Evolutionary conservation across 2,329 filamentous ascomycete species (phyloP).

Genomic region (Botrytis deweyae): DNA sequence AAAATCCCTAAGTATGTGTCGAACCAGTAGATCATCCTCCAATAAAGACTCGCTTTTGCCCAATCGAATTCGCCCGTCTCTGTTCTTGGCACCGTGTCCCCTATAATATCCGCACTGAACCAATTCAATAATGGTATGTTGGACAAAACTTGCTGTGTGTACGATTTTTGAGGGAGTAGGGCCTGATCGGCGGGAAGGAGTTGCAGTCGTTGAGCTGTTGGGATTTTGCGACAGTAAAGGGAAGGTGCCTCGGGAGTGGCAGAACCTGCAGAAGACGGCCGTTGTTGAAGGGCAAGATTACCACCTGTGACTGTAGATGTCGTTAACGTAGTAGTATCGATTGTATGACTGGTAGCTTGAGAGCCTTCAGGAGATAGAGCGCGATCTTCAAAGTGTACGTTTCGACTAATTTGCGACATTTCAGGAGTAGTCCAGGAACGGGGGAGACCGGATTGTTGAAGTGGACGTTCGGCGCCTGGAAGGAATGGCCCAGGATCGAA

Average conservation of each 20-base stretch:
- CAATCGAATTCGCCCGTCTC: conserved; percentile 78
- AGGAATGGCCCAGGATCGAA: conserved; percentile 25
- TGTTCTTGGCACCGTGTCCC: conserved; percentile 69
- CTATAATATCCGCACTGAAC: conserved; percentile 71
- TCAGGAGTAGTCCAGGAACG: conserved; percentile 35
- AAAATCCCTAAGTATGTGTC: conserved; percentile 60
- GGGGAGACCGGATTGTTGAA: conserved; percentile 29
- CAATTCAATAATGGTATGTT: conserved; percentile 69
- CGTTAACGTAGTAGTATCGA: conserved; percentile 55
- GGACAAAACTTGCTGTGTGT: conserved; percentile 61
- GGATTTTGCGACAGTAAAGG: conserved; percentile 61
- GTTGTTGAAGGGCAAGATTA: conserved; percentile 37
- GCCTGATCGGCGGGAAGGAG: conserved; percentile 70
- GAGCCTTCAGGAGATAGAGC: conserved; percentile 36
- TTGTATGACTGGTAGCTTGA: conserved; percentile 50
- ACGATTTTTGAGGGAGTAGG: conserved; percentile 65
- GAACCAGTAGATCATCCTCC: conserved; percentile 64
- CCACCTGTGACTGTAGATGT: conserved; percentile 34
- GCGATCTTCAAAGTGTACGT: conserved; percentile 20
- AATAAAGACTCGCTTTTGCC: conserved; percentile 64
- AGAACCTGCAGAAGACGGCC: conserved; percentile 38
- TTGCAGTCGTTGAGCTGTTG: conserved; percentile 62
- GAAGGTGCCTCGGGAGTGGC: conserved; percentile 32
- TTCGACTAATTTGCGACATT: conserved; percentile 35
- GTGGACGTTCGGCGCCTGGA: conserved; percentile 21